These are phyloP conservation scores for Sistotremastrum suecicum DNA, from an alignment of 768 basidiomycete genomes.

Conservation along the genomic window DNA sequence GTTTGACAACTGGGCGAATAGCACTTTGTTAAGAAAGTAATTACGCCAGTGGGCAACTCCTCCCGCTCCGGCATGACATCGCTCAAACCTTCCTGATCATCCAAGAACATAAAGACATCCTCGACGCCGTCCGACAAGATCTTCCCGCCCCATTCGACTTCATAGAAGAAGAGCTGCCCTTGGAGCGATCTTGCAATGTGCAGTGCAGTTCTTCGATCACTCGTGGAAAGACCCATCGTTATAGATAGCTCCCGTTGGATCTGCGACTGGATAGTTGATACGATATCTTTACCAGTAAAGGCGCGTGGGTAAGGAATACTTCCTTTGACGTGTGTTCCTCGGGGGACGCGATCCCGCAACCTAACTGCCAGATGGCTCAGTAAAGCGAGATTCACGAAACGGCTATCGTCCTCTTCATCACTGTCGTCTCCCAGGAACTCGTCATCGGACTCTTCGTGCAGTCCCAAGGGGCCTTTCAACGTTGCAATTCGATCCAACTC, in stretches of 20 bases:
- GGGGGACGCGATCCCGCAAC: conserved; percentile 78
- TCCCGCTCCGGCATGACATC: conserved; percentile 48
- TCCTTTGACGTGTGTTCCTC: conserved; percentile 80
- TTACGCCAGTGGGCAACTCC: conserved; percentile 75
- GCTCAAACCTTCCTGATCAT: conserved; percentile 56
- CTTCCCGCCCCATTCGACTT: conserved; percentile 88
- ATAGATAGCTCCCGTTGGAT: conserved; percentile 75
- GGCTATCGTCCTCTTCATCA: conserved; percentile 52
- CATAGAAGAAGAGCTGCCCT: conserved; percentile 88
- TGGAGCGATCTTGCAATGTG: conserved; percentile 85
- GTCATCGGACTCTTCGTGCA: conserved; percentile 33
- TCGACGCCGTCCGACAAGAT: conserved; percentile 78
- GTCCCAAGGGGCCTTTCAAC: conserved; percentile 24
- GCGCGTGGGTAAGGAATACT: conserved; percentile 81
- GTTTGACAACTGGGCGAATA: conserved; percentile 81
- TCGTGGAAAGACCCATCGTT: conserved; percentile 58
- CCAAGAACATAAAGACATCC: conserved; percentile 87
- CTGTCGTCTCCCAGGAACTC: conserved; percentile 48
- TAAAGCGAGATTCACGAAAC: conserved; percentile 80
- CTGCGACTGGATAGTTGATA: conserved; percentile 77
- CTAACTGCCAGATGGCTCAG: conserved; percentile 83
- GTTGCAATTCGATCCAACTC: conserved; percentile 16
- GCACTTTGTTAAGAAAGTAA: conserved; percentile 82
- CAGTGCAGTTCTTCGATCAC: conserved; percentile 70
- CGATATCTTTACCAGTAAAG: conserved; percentile 91